phyloP scores from a whole-genome alignment of 2,329 filamentous ascomycete species.

The Nemania diffusa region DNA sequence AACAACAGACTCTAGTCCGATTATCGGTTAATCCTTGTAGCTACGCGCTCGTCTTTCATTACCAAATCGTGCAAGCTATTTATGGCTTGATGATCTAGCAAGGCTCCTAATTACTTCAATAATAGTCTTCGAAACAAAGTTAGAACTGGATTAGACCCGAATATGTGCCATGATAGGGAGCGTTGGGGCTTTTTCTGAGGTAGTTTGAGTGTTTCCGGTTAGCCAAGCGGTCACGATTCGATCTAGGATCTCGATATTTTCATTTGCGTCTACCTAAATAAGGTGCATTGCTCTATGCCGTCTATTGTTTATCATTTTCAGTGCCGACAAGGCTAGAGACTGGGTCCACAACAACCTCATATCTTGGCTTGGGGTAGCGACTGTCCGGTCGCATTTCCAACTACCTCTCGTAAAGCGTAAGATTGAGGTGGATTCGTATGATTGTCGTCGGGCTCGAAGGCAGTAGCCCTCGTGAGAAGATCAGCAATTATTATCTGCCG shows the following conservation, averaged over 20 bases:
- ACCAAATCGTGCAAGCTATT: too few relatives aligned
- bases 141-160: background rate
- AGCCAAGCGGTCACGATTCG: constrained; percentile 7
- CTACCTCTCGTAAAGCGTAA: background rate
- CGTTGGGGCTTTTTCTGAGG: background rate
- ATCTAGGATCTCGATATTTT: background rate
- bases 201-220: background rate
- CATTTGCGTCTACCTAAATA: background rate
- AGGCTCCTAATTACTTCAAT: too few relatives aligned
- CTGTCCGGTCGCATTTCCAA: background rate
- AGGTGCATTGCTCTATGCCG: background rate
- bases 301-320: background rate
- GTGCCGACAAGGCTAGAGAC: constrained; percentile 8
- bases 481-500: too few relatives aligned
- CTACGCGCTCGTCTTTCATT: too few relatives aligned
- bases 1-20: too few relatives aligned
- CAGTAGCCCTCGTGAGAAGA: too few relatives aligned
- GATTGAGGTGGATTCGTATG: background rate
- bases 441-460: constrained; percentile 1
- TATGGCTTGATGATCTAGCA: too few relatives aligned
- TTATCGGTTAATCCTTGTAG: too few relatives aligned
- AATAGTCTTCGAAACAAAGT: constrained; percentile 4
- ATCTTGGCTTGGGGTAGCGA: constrained; percentile 5
- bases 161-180: background rate
- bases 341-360: background rate